Percentiles rank a stretch among this genome's conserved stretches.
These are phyloP conservation scores for Diplotaxis tenuifolia DNA, from an alignment of 345 rosid genomes.

Conservation along the genomic window DNA sequence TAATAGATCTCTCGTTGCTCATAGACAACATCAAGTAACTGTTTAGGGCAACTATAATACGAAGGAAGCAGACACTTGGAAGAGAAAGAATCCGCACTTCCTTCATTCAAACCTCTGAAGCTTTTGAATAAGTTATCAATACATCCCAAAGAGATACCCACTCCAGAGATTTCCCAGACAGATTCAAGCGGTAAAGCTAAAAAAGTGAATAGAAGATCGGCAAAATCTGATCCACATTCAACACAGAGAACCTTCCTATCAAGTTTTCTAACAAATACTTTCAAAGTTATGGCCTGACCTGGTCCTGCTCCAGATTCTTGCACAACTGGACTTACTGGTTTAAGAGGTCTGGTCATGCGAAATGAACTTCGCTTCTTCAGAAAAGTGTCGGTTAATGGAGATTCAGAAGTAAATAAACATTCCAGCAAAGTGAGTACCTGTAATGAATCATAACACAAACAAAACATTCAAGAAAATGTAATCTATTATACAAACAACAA, in stretches of 20 bases:
- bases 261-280: neutral
- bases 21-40: neutral
- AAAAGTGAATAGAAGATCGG: constrained; percentile 11
- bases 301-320: too few relatives aligned
- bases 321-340: too few relatives aligned
- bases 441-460: too few relatives aligned
- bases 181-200: constrained; percentile 5
- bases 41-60: neutral
- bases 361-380: too few relatives aligned
- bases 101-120: constrained; percentile 2
- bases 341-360: too few relatives aligned
- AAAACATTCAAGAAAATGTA: too few relatives aligned
- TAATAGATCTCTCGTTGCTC: constrained; percentile 5
- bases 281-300: neutral
- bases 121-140: constrained; percentile 17
- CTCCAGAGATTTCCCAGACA: neutral
- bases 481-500: too few relatives aligned
- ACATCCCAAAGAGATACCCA: neutral
- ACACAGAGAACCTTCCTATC: constrained; percentile 1
- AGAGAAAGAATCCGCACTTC: neutral
- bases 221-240: constrained; percentile 8
- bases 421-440: too few relatives aligned
- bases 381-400: too few relatives aligned
- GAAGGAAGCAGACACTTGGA: neutral
- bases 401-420: too few relatives aligned